Conservation (phyloP, 2,329 filamentous ascomycete species). For the Dothiorella sarmentorum region DNA sequence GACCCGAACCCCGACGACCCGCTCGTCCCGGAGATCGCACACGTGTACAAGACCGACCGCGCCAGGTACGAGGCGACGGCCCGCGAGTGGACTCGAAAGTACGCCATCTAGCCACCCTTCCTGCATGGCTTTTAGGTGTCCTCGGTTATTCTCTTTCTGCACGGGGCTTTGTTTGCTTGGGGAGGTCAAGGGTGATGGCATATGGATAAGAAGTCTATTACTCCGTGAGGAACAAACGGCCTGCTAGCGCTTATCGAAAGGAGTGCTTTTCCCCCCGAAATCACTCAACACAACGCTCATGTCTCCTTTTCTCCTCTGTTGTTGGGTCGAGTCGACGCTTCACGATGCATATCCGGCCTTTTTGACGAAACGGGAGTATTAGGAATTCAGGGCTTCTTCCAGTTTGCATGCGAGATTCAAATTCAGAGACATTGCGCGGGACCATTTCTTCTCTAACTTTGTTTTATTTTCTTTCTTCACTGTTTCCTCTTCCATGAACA, state of each 20-base stretch:
- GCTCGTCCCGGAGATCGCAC: constrained; percentile 96
- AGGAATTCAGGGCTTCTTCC: constrained; percentile 19
- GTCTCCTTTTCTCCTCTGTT: constrained; percentile 19
- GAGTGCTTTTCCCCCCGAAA: constrained; percentile 27
- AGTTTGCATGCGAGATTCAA: constrained; percentile 20
- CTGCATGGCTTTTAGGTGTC: constrained; percentile 20
- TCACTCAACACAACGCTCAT: constrained; percentile 21
- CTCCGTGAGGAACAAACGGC: constrained; percentile 14
- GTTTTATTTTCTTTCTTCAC: background rate
- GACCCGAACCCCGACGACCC: constrained; percentile 99
- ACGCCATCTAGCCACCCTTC: constrained; percentile 68
- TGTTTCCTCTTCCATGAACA: background rate
- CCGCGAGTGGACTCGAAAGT: constrained; percentile 98
- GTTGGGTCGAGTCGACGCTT: constrained; percentile 19
- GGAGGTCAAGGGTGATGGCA: constrained; percentile 19
- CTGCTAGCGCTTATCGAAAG: constrained; percentile 5
- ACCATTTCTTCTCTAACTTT: background rate
- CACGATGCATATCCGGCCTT: constrained; percentile 30
- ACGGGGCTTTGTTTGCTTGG: constrained; percentile 19
- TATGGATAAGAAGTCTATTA: constrained; percentile 17
- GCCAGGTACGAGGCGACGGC: constrained; percentile 94
- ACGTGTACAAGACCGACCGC: constrained; percentile 99
- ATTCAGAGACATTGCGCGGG: constrained; percentile 15
- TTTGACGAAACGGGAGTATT: constrained; percentile 21
- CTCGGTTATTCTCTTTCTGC: constrained; percentile 14